A percentile compares a stretch with the other conserved stretches of the same genome.
Conservation (phyloP, 768 basidiomycete genomes). For the Glaciozyma antarctica region DNA sequence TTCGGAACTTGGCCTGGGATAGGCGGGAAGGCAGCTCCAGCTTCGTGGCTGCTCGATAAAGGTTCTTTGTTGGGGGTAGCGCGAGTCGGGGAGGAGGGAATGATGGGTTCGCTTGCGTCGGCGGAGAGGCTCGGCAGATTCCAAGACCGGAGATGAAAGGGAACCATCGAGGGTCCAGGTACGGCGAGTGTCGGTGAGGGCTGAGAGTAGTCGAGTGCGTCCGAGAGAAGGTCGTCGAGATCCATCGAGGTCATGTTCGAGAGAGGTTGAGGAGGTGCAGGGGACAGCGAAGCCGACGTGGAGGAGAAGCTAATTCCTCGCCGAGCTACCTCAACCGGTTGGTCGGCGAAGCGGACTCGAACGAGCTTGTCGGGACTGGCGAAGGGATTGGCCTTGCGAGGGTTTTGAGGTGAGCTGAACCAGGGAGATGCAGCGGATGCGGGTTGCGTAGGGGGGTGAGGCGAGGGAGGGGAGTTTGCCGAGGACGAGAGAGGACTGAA, state of each 20-base stretch:
- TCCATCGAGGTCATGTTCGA: background rate
- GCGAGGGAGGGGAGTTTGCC: background rate
- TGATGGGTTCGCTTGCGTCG: no score
- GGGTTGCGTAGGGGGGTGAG: background rate
- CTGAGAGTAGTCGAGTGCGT: conserved; percentile 16
- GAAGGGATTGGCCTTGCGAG: conserved; percentile 19
- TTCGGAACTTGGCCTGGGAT: no score
- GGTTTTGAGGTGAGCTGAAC: background rate
- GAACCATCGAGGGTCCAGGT: background rate
- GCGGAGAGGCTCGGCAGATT: background rate
- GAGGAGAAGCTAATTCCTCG: background rate
- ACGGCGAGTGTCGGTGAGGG: conserved; percentile 25
- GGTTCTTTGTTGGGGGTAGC: no score
- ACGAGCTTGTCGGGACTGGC: conserved; percentile 17
- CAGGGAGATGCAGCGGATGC: background rate
- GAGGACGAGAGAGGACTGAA: background rate
- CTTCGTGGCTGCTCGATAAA: no score
- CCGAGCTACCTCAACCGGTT: background rate
- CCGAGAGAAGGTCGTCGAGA: conserved; percentile 4
- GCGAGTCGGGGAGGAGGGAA: no score
- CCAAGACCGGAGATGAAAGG: background rate
- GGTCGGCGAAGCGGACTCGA: background rate
- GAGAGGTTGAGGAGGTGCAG: background rate
- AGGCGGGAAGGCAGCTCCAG: no score
- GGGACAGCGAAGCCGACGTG: background rate